Conservation (phyloP, 2,329 filamentous ascomycete genomes). For the Capronia epimyces region DNA sequence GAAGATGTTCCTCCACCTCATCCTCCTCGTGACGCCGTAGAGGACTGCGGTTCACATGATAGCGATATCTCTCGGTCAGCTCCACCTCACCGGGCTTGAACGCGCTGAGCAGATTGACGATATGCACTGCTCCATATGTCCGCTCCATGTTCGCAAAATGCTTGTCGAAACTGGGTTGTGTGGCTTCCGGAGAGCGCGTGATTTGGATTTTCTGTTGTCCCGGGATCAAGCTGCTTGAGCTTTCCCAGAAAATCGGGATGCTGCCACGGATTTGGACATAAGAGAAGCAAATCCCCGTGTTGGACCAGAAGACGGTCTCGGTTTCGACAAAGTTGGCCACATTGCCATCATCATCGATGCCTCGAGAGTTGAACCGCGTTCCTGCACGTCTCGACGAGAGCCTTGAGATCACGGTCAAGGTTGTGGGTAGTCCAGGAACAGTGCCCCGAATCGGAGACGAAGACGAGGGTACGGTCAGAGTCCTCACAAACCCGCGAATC, state of each 20-base stretch:
- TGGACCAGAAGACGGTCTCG: slow-evolving; percentile 85
- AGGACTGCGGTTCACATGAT: slow-evolving; percentile 68
- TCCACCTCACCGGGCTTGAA: slow-evolving; percentile 82
- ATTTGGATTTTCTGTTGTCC: slow-evolving; percentile 92
- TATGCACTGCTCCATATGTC: slow-evolving; percentile 82
- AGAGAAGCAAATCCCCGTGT: slow-evolving; percentile 72
- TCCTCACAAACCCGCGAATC: slow-evolving; percentile 86
- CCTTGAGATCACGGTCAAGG: slow-evolving; percentile 82
- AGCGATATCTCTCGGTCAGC: slow-evolving; percentile 70
- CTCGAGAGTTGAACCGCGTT: slow-evolving; percentile 92
- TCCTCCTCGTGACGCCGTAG: slow-evolving; percentile 54
- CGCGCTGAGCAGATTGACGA: slow-evolving; percentile 90
- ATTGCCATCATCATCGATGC: slow-evolving; percentile 94
- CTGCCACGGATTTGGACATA: slow-evolving; percentile 91
- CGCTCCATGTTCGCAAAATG: slow-evolving; percentile 85
- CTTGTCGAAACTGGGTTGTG: slow-evolving; percentile 89
- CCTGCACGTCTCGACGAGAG: slow-evolving; percentile 86
- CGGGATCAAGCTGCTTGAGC: slow-evolving; percentile 77
- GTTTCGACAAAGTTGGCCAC: slow-evolving; percentile 99
- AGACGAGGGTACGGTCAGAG: slow-evolving; percentile 74
- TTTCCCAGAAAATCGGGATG: slow-evolving; percentile 96
- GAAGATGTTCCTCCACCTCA: slow-evolving; percentile 57
- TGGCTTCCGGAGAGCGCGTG: slow-evolving; percentile 81
- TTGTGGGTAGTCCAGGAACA: slow-evolving; percentile 69
- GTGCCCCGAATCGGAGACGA: slow-evolving; percentile 62